These are phyloP conservation scores for Tetrapisispora namnaoensis DNA, from an alignment of 805 yeast genomes.

Conservation along the genomic window DNA sequence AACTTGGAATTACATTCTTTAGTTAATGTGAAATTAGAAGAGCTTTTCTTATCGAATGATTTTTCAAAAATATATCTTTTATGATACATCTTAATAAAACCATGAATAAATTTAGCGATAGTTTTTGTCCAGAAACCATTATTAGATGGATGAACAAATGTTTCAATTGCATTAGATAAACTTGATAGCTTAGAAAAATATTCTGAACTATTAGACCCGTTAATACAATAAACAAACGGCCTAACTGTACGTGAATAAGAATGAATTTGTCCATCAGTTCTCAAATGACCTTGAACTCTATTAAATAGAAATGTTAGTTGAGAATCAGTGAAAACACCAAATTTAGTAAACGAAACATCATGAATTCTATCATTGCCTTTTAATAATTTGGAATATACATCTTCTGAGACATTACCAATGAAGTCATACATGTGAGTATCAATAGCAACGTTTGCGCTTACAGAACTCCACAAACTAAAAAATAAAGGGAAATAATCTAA, in stretches of 20 bases:
- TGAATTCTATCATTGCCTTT: slow-evolving; percentile 10
- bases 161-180: slow-evolving; percentile 54
- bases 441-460: slow-evolving; percentile 36
- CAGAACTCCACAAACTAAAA: slow-evolving; percentile 60
- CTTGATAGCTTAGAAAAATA: slow-evolving; percentile 44
- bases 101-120: slow-evolving; percentile 50
- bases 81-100: slow-evolving; percentile 49
- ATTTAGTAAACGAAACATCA: slow-evolving; percentile 34
- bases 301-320: slow-evolving; percentile 55
- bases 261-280: slow-evolving; percentile 28
- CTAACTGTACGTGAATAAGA: slow-evolving; percentile 39
- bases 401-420: slow-evolving; percentile 48
- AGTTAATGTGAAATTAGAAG: slow-evolving; percentile 20
- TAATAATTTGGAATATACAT: slow-evolving; percentile 29
- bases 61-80: slow-evolving; percentile 44
- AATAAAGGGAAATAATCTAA: slow-evolving; percentile 52
- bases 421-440: slow-evolving; percentile 57
- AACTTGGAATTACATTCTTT: slow-evolving; percentile 27
- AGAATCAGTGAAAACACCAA: slow-evolving; percentile 51
- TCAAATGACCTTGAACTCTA: slow-evolving; percentile 35
- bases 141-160: slow-evolving; percentile 86
- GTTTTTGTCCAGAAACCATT: slow-evolving; percentile 69
- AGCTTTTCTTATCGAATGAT: slow-evolving; percentile 17
- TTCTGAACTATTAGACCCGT: slow-evolving; percentile 37
- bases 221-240: slow-evolving; percentile 44